Base-by-base conservation (phyloP, 2,329 filamentous ascomycete species). In the Botrytis byssoidea region DNA sequence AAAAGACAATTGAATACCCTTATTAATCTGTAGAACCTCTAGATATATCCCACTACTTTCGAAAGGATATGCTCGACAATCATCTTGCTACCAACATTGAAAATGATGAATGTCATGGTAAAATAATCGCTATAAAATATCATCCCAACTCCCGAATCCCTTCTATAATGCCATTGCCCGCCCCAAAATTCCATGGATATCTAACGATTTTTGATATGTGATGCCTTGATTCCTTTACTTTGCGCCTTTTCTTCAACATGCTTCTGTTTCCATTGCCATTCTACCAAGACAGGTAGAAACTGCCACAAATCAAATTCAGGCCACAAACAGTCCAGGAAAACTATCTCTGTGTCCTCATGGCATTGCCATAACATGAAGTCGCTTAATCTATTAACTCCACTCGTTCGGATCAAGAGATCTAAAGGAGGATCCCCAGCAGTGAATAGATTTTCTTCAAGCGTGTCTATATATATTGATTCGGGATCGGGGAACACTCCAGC, bases 281-380 rank as follows among this genome's bases (percentile, higher is more conserved):
- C 94, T 67, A 98, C 86, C 71, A 99, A 84, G 35, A 99, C 95
- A 14, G 95, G 96, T 29, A 99, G 83, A 83, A 98, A 98, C 74
- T 95, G 89, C 90, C 94, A 95, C 7, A 99, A 86, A 81, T 97
- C 94, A 79, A 99, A 98, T 76, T 98, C 94, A 2, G 96, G 96
- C 96, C 96, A 99, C 75, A 97, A 86, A 77, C 93, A 96, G 79
- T 97, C 89, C 73, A 98, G 84, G 81, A 98, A 99, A 74, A 97
- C 93, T 76, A 99, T 92, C 74, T 97, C 92, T 0, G 96, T 98
- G 76, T 95, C 87, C 80, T 97, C 90, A 81, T 98, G 95, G 79
- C 93, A 96, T 83, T 99, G 96, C 96, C 96, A 99, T 48, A 99
- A 90, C 95, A 99, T 96, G 79, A 98, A 99, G 82, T 99, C 96